Evolutionary conservation across 129 eudicot genomes (phyloP).

Genomic region (Flaveria trinervia): DNA sequence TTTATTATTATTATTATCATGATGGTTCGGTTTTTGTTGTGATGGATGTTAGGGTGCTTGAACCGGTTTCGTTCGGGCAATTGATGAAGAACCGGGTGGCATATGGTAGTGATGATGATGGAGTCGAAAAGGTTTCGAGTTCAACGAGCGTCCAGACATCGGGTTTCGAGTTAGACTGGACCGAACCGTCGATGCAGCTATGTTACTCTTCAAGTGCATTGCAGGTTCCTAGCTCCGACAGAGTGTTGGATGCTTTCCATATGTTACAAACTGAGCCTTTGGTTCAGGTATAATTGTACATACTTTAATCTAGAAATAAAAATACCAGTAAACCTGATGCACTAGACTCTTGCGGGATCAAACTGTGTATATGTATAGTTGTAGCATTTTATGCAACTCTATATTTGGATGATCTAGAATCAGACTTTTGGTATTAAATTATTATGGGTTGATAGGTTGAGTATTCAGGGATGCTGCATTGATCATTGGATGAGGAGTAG

Average conservation of each 20-base stretch:
- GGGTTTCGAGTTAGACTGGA: constrained; percentile 55
- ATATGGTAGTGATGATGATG: not conserved
- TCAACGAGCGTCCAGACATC: constrained; percentile 18
- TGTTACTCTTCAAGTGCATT: constrained; percentile 17
- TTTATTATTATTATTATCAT: not conserved
- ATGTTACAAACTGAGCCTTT: constrained; percentile 59
- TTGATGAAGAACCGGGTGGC: not conserved
- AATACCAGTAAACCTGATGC: too few relatives aligned
- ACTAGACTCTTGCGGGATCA: too few relatives aligned
- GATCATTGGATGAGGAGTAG: too few relatives aligned
- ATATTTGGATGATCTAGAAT: too few relatives aligned
- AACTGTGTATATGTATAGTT: too few relatives aligned
- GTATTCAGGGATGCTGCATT: too few relatives aligned
- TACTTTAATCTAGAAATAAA: too few relatives aligned
- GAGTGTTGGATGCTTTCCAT: constrained; percentile 65
- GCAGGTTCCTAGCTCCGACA: constrained; percentile 31
- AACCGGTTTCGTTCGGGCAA: constrained; percentile 29
- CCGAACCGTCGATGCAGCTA: constrained; percentile 54
- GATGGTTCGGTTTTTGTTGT: not conserved
- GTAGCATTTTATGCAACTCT: too few relatives aligned
- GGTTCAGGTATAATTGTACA: constrained; percentile 52
- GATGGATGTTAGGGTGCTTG: constrained; percentile 27
- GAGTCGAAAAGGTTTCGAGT: not conserved
- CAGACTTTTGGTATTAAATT: too few relatives aligned
- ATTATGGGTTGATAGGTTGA: too few relatives aligned